A percentile compares a stretch with the other conserved stretches of the same genome.
These are phyloP conservation scores for Linum usitatissimum DNA, from an alignment of 345 rosid genomes.

Conservation along the genomic window DNA sequence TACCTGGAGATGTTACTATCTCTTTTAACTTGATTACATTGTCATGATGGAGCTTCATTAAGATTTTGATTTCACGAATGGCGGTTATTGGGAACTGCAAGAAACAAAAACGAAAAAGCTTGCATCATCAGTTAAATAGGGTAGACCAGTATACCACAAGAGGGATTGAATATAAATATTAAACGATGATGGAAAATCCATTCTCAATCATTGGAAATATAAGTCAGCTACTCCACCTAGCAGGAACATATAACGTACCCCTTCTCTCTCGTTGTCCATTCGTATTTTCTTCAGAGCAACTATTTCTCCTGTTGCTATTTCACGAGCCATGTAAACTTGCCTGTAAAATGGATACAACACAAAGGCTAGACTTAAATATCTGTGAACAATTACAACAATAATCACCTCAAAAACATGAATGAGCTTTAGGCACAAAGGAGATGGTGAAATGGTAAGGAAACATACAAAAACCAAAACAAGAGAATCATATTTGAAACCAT, in stretches of 20 bases:
- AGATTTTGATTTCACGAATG: conserved; percentile 66
- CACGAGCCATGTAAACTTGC: conserved; percentile 94
- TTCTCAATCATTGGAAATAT: too few species aligned
- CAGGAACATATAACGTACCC: conserved; percentile 35
- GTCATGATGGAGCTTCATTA: conserved; percentile 63
- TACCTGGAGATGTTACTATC: conserved; percentile 71
- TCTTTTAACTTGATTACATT: conserved; percentile 64
- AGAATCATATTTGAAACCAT: background rate
- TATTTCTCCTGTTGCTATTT: conserved; percentile 75
- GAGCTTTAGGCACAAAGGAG: background rate
- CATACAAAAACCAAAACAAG: background rate
- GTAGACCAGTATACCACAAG: background rate
- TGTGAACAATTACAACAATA: background rate
- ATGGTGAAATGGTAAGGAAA: too few species aligned
- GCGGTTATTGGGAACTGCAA: conserved; percentile 70
- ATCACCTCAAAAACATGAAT: background rate
- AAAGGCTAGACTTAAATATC: background rate
- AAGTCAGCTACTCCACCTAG: background rate
- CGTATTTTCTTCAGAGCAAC: conserved; percentile 92
- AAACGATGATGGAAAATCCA: background rate
- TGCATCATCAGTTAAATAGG: background rate
- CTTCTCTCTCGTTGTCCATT: conserved; percentile 97
- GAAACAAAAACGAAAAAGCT: background rate
- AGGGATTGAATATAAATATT: background rate
- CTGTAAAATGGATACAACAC: conserved; percentile 30